A percentile compares a stretch with the other conserved stretches of the same genome.
These are phyloP conservation scores for Gnomoniopsis sp. DNA, from an alignment of 2,329 filamentous ascomycete species.

Conservation along the genomic window DNA sequence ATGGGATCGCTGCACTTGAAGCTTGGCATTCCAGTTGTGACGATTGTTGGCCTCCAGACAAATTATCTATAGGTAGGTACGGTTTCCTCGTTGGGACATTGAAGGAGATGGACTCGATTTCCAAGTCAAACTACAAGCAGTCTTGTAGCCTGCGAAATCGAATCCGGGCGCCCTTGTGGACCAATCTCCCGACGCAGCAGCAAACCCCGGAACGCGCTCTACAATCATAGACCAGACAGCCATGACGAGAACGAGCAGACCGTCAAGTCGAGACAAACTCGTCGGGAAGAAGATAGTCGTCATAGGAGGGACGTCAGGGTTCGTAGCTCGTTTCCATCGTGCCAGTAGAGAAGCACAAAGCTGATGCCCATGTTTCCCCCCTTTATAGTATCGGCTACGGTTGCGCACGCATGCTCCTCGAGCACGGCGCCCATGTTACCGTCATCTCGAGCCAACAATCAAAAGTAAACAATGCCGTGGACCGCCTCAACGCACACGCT, in stretches of 20 bases:
- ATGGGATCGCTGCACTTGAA: no score
- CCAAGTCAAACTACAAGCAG: not conserved
- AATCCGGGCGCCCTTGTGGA: not conserved
- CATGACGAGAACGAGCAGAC: not conserved
- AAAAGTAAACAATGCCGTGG: slow-evolving; percentile 29
- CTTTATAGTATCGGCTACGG: slow-evolving; percentile 36
- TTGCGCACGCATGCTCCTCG: slow-evolving; percentile 32
- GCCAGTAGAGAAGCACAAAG: not conserved
- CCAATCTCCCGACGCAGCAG: not conserved
- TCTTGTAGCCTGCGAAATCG: no score
- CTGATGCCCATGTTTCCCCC: not conserved
- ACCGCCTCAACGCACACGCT: slow-evolving; percentile 21
- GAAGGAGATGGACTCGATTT: not conserved
- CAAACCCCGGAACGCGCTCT: no score
- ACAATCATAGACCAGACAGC: not conserved
- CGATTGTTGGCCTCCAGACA: not conserved
- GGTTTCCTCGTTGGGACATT: not conserved
- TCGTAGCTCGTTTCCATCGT: slow-evolving; percentile 1
- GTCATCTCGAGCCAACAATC: slow-evolving; percentile 33
- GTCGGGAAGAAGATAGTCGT: slow-evolving; percentile 32
- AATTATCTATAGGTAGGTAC: not conserved
- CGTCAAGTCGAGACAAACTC: slow-evolving; percentile 27
- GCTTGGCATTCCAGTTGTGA: not conserved
- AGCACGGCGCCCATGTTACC: slow-evolving; percentile 31
- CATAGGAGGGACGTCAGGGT: slow-evolving; percentile 35